phyloP scores from a whole-genome alignment of 2,329 filamentous ascomycete genomes.

The Lizonia empirigonia region DNA sequence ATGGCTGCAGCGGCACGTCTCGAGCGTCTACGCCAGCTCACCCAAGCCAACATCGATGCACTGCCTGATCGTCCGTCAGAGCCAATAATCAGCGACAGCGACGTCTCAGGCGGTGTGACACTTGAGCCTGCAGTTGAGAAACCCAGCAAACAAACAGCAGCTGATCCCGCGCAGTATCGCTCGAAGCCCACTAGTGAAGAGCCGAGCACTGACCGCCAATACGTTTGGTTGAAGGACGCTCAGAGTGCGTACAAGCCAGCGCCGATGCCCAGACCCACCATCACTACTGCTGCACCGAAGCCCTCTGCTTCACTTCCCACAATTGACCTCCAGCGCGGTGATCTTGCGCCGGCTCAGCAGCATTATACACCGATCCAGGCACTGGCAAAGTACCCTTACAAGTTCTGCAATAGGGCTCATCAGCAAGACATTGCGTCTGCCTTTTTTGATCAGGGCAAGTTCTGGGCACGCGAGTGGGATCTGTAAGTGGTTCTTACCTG shows the following conservation, averaged over 20 bases:
- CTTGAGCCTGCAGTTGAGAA: constrained; percentile 12
- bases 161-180: not conserved
- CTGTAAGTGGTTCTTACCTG: constrained; percentile 63
- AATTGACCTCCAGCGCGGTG: constrained; percentile 31
- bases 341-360: constrained; percentile 40
- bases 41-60: constrained; percentile 30
- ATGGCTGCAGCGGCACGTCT: constrained; percentile 35
- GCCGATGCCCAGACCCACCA: constrained; percentile 8
- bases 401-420: constrained; percentile 59
- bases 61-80: constrained; percentile 30
- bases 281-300: not conserved
- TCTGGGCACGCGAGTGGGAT: constrained; percentile 71
- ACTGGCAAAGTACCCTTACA: constrained; percentile 63
- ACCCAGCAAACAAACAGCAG: constrained; percentile 18
- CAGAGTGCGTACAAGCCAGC: constrained; percentile 32
- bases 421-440: constrained; percentile 57
- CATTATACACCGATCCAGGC: constrained; percentile 53
- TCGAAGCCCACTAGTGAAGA: not conserved
- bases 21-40: constrained; percentile 27
- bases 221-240: constrained; percentile 29
- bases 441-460: constrained; percentile 64
- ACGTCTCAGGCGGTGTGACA: constrained; percentile 28
- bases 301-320: constrained; percentile 17
- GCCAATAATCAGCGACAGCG: constrained; percentile 19
- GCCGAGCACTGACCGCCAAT: constrained; percentile 26